Conservation (phyloP, 106 monocot species). For the Acorus calamus region DNA sequence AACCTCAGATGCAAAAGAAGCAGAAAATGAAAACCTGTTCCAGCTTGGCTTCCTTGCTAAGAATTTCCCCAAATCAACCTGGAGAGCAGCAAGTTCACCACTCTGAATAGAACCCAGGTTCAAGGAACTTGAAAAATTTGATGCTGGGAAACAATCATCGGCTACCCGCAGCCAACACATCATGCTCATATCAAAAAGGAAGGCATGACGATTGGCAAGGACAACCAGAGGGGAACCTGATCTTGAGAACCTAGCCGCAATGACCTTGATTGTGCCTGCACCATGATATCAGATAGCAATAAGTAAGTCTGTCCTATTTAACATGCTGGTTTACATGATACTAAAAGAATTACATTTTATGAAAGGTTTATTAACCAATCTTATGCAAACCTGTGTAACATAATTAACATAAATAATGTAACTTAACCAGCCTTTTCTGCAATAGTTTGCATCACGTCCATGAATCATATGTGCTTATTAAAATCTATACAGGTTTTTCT, state of each 20-base stretch:
- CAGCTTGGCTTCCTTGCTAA: slow-evolving; percentile 48
- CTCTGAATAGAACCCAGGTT: slow-evolving; percentile 53
- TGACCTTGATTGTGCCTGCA: slow-evolving; percentile 74
- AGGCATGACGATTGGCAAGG: slow-evolving; percentile 91
- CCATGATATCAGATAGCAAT: neutral
- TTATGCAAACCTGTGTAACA: no score
- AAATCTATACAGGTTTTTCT: no score
- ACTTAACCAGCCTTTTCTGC: no score
- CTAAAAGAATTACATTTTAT: no score
- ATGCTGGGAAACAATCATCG: slow-evolving; percentile 95
- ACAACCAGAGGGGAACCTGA: slow-evolving; percentile 86
- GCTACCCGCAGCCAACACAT: slow-evolving; percentile 94
- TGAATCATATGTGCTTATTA: no score
- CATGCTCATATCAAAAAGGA: slow-evolving; percentile 76
- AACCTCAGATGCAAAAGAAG: neutral
- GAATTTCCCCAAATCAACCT: slow-evolving; percentile 60
- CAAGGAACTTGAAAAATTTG: slow-evolving; percentile 79
- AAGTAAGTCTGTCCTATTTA: neutral
- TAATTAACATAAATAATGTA: no score
- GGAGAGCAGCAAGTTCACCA: slow-evolving; percentile 81
- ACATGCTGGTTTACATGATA: neutral
- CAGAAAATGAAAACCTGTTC: slow-evolving; percentile 40
- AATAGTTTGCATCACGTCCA: no score
- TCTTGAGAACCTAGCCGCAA: slow-evolving; percentile 86
- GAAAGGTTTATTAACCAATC: no score